Conservation (phyloP, 352 stramenopile species). For the Saprolegnia parasitica region DNA sequence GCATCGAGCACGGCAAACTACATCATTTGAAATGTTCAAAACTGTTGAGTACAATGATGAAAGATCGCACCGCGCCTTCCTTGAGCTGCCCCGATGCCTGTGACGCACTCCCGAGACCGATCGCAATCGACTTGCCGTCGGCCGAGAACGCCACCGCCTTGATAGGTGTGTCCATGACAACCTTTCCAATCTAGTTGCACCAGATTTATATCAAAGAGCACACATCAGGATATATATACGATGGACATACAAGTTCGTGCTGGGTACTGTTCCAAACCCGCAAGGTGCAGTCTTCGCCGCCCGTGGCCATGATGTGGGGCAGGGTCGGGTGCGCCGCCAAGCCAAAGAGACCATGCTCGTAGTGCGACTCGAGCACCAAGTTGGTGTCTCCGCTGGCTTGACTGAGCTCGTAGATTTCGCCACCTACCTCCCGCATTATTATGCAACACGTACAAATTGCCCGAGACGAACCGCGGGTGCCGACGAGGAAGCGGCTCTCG, state of each 20-base stretch:
- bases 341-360: slow-evolving; percentile 46
- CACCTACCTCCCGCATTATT: slow-evolving; percentile 30
- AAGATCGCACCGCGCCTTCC: slow-evolving; percentile 26
- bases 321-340: slow-evolving; percentile 44
- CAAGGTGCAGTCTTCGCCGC: slow-evolving; percentile 59
- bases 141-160: slow-evolving; percentile 55
- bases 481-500: slow-evolving; percentile 63
- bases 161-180: slow-evolving; percentile 51
- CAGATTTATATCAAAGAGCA: neutral
- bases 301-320: slow-evolving; percentile 57
- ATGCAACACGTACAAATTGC: neutral
- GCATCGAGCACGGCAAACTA: slow-evolving; percentile 64
- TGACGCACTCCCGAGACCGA: slow-evolving; percentile 47
- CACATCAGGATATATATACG: neutral
- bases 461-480: slow-evolving; percentile 38
- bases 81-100: slow-evolving; percentile 36
- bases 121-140: slow-evolving; percentile 61
- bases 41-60: neutral
- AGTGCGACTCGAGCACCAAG: slow-evolving; percentile 65
- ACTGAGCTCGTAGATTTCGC: slow-evolving; percentile 64
- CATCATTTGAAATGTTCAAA: slow-evolving; percentile 5
- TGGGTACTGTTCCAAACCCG: slow-evolving; percentile 61
- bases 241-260: slow-evolving; percentile 35
- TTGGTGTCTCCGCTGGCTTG: slow-evolving; percentile 53
- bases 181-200: slow-evolving; percentile 38